Evolutionary conservation across 345 rosid species (phyloP), one percentile per base, ranked within the genome.

Genomic region (Dimocarpus longan): DNA sequence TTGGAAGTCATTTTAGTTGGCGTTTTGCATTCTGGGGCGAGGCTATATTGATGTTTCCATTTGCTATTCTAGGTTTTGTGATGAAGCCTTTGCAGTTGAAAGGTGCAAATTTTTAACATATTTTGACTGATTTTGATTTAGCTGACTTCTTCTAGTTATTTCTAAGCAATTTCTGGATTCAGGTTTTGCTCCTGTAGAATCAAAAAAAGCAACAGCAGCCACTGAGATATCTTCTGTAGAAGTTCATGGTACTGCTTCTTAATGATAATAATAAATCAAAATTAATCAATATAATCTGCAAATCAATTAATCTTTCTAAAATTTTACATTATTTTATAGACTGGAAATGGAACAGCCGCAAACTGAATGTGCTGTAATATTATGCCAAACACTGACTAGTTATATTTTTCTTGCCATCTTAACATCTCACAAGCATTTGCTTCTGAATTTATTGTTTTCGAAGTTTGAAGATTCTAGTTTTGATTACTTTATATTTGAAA

Each of bases 31-130:
- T 95, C 81, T 92, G 82, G 85, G 93, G 97, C 69, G 99, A 93
- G 89, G 98, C 99, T 68, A 71, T 92, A 80, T 70, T 95, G 85
- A 95, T 95, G 99, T 82, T 92, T 86, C 99, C 98, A 21, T 95
- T 95, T 77, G 94, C 87, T 77, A 46, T 93, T 76, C 82, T 92
- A 69, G 95, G 97, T 77, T 95, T 91, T 82, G 71, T 87, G 42
- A 89, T 95, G 88, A 93, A 92, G 84, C 99, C 99, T 70, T 87
- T 92, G 90, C 87, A 88, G 79, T 56, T 95, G 86, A 95, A 92
- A 95, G 99, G 99, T 93, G 78, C 28, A 76, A 70, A 15, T 43
- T 76, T 15, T 9, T 78, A 57, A 21, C 79, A 75, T 68, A 50
- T 11, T 32, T 13, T 22, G 7, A 73, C 24, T 80, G 21, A 28